Percentiles rank a stretch among this genome's conserved stretches.
Evolutionary conservation across 768 basidiomycete genomes (phyloP).

Genomic region (Trametes elegans): DNA sequence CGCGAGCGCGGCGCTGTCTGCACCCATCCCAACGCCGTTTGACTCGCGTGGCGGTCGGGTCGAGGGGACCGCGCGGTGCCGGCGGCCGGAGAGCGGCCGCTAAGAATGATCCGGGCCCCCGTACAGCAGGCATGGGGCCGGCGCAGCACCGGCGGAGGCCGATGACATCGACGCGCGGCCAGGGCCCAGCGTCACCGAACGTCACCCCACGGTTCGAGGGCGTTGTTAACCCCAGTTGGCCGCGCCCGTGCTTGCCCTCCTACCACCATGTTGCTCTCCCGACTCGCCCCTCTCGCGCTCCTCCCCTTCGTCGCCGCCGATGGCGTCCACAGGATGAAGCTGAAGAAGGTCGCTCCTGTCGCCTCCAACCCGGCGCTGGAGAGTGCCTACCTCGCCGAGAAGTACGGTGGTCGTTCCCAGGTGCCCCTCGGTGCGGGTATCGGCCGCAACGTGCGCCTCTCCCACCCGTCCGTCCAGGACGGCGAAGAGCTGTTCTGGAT

Average conservation of each 20-base stretch:
- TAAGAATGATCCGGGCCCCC: background rate
- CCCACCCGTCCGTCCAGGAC: conserved; percentile 37
- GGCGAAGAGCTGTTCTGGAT: conserved; percentile 74
- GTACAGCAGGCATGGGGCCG: background rate
- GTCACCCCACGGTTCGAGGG: conserved; percentile 15
- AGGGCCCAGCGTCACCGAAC: too few relatives aligned
- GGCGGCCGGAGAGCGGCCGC: background rate
- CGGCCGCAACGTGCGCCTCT: conserved; percentile 58
- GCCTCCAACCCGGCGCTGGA: conserved; percentile 64
- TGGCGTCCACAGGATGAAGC: conserved; percentile 81
- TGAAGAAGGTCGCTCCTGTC: conserved; percentile 77
- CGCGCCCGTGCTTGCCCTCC: conserved; percentile 20
- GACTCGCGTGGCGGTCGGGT: background rate
- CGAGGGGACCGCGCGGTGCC: background rate
- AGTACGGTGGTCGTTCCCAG: conserved; percentile 73
- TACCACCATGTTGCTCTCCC: conserved; percentile 39
- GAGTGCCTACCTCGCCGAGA: conserved; percentile 87
- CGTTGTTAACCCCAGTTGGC: conserved; percentile 14
- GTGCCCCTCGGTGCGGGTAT: conserved; percentile 70
- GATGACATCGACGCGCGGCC: background rate
- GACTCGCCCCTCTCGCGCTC: conserved; percentile 40
- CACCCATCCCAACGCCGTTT: background rate
- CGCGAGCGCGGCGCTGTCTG: background rate
- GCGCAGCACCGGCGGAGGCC: background rate
- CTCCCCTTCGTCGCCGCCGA: conserved; percentile 49